Evolutionary conservation across 2,329 filamentous ascomycete genomes (phyloP).

Genomic region (Fusarium goolgardi): DNA sequence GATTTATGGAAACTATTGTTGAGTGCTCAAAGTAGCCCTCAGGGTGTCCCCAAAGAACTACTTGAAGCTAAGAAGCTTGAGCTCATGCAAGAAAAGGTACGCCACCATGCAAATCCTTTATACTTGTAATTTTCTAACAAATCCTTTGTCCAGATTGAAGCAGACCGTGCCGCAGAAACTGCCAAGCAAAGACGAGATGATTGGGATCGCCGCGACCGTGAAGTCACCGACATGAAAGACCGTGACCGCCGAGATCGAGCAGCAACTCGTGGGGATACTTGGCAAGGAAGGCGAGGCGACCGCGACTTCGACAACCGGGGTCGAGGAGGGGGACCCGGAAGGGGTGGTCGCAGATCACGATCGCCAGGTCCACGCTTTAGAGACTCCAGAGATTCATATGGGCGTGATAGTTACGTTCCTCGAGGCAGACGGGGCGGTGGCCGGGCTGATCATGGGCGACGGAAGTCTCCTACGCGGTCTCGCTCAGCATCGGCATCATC

Average conservation of each 20-base stretch:
- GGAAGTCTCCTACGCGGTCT: conserved; percentile 50
- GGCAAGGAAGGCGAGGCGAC: conserved; percentile 65
- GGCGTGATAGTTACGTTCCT: conserved; percentile 66
- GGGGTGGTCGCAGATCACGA: conserved; percentile 59
- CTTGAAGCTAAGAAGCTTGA: conserved; percentile 97
- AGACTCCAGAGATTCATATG: conserved; percentile 58
- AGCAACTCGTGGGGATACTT: conserved; percentile 64
- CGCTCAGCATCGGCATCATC: conserved; percentile 50
- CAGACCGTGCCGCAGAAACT: conserved; percentile 83
- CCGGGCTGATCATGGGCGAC: conserved; percentile 56
- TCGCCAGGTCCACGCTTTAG: conserved; percentile 61
- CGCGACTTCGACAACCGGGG: conserved; percentile 60
- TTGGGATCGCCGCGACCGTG: conserved; percentile 76
- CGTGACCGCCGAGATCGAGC: conserved; percentile 68
- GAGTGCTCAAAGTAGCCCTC: conserved; percentile 87
- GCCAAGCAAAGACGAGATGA: conserved; percentile 77
- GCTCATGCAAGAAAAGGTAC: conserved; percentile 92
- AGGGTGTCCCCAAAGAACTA: conserved; percentile 93
- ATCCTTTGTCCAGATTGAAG: conserved; percentile 71
- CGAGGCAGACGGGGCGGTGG: conserved; percentile 56
- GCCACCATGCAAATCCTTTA: not conserved
- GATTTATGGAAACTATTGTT: conserved; percentile 92
- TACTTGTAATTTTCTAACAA: conserved; percentile 12
- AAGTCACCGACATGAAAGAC: conserved; percentile 74
- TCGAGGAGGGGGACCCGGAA: conserved; percentile 57